Base-by-base conservation (phyloP, 169 alveolate species). In the Theileria sp. region DNA sequence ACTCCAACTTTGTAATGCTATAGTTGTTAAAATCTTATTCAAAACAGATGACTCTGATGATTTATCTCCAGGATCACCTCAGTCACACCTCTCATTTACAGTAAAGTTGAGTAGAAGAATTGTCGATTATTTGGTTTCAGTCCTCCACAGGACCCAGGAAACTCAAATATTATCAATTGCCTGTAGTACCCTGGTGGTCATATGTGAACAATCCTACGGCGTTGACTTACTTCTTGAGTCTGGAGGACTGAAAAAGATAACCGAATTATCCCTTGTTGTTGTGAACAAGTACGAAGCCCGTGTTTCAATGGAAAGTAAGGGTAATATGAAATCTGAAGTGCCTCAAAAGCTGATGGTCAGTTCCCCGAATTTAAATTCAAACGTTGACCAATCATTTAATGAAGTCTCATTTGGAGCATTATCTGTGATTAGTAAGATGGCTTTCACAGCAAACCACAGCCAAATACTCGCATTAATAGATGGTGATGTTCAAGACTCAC, bases 381-480 rank as follows among this genome's bases (percentile, higher is more conserved):
- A 23, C 38, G 26, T 77, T 23, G 50, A 74, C 30, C 77, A 72
- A 12, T 68, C 82, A 23, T 85, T 87, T 71, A 88, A 86, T 36
- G 86, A 88, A 32, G 74, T 92, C 65, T 91, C 89, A 67, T 93
- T 93, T 82, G 94, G 88, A 72, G 96, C 96, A 0, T 84, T 93
- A 32, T 92, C 96, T 12, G 94, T 92, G 49, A 88, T 92, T 15
- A 91, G 95, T 50, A 92, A 92, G 74, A 89, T 93, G 73, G 96
- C 96, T 8, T 93, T 87, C 87, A 91, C 92, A 23, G 94, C 94
- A 12, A 83, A 83, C 79, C 92, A 88, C 25, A 82, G 81, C 28
- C 95, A 93, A 71, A 92, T 92, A 26, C 81, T 86, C 86, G 79
- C 75, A 19, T 87, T 92, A 58, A 82, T 92, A 72, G 88, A 87